These are phyloP conservation scores for Hypoxylon sp. DNA, from an alignment of 2,329 filamentous ascomycete genomes.

Conservation along the genomic window DNA sequence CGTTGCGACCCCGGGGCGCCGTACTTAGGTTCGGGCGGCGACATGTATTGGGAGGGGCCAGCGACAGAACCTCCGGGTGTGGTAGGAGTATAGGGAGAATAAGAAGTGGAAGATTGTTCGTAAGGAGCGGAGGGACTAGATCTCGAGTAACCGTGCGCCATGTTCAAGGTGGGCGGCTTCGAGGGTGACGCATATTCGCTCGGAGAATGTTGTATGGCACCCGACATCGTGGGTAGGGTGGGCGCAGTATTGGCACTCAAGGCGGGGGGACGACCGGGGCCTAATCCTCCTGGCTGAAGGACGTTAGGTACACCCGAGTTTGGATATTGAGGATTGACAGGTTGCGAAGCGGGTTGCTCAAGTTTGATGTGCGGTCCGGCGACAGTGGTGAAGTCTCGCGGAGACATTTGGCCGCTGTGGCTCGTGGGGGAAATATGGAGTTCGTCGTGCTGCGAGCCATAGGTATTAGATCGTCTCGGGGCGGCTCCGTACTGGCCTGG, in stretches of 20 bases:
- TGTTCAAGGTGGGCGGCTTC: slow-evolving; percentile 70
- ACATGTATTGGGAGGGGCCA: slow-evolving; percentile 70
- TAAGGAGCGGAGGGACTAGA: slow-evolving; percentile 78
- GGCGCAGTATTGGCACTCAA: slow-evolving; percentile 57
- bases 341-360: slow-evolving; percentile 52
- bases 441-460: slow-evolving; percentile 58
- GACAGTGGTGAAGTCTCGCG: slow-evolving; percentile 55
- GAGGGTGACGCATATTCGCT: slow-evolving; percentile 59
- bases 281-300: slow-evolving; percentile 64
- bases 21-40: slow-evolving; percentile 65
- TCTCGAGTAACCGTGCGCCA: slow-evolving; percentile 80
- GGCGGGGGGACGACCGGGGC: slow-evolving; percentile 46
- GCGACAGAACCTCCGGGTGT: slow-evolving; percentile 67
- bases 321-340: slow-evolving; percentile 52
- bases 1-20: slow-evolving; percentile 66
- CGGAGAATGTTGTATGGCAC: slow-evolving; percentile 50
- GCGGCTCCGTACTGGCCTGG: slow-evolving; percentile 48
- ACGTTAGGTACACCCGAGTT: slow-evolving; percentile 63
- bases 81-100: slow-evolving; percentile 66
- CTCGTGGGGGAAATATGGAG: slow-evolving; percentile 61
- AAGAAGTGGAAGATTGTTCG: slow-evolving; percentile 62
- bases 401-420: slow-evolving; percentile 55
- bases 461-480: slow-evolving; percentile 51
- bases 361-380: slow-evolving; percentile 61
- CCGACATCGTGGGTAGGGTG: slow-evolving; percentile 57